Base-by-base conservation (phyloP, 208 protist species). In the Sergeia podlipaevii region DNA sequence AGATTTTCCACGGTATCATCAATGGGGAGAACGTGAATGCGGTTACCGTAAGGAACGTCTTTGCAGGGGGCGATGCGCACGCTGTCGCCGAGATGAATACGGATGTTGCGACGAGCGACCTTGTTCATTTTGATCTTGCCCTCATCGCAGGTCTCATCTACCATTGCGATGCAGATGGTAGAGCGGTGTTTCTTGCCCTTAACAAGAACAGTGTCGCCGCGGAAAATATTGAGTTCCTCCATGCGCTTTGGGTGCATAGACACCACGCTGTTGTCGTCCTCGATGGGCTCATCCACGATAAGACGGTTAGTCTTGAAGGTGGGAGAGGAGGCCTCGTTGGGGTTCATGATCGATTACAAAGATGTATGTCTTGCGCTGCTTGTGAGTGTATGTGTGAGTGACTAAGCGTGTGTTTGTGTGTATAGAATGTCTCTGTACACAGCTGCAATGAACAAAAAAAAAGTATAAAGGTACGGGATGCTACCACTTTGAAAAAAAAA, bases 1-100 rank as follows among this genome's bases (percentile, higher is more conserved):
- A 99, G 65, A 60, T 98, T 99, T 82, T 99, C 95, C 47, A 99
- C 95, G 6, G 98, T 99, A 81, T 99, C 99, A 51, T 98, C 96
- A 62, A 99, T 97, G 3, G 99, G 99, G 4, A 99, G 77, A 24
- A 99, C 95, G 70, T 99, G 98, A 70, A 99, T 92, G 56, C 96
- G 80, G 63, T 97, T 98, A 53, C 97, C 98, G 70, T 99, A 99
- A 60, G 97, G 96, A 15, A 99, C 83, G 55, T 99, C 97, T 20
- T 82, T 81, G 82, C 88, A 97, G n/a, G 82, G 69, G 48, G 98
- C 80, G 2, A 99, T 73, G 17, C 88, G 87, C 37, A 99, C 91
- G 28, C 99, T 75, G 72, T 99, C 99, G 26, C 94, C 97, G 18
- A 99, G 86, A 30, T 97, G 88, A 49, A 99, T 97, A 39, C 91